Evolutionary conservation across 106 monocot genomes (phyloP).

Genomic region (Cymbidium sinense): DNA sequence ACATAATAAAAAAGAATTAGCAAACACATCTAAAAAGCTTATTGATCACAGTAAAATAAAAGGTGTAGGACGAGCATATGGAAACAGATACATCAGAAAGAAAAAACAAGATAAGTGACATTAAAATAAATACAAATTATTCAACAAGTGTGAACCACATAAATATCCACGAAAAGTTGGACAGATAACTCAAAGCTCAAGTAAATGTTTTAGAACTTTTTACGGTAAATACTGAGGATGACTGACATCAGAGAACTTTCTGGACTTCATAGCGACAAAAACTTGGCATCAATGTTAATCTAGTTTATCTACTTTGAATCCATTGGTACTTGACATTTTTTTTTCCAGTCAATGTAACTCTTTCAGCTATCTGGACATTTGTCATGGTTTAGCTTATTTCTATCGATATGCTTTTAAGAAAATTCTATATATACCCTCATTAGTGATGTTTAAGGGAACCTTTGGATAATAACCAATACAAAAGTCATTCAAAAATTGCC

Average conservation of each 20-base stretch:
- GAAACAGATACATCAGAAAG: background rate
- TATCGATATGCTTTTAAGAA: background rate
- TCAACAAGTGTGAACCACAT: background rate
- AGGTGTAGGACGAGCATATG: background rate
- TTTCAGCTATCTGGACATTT: background rate
- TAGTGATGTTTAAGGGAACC: no score
- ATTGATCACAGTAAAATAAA: background rate
- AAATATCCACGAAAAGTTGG: background rate
- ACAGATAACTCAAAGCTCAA: background rate
- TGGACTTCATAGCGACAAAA: background rate
- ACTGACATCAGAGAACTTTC: no score
- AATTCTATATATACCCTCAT: no score
- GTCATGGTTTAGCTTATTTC: background rate
- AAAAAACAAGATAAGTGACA: background rate
- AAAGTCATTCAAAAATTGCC: background rate
- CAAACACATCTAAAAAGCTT: background rate
- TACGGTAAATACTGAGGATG: no score
- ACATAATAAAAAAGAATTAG: conserved; percentile 4
- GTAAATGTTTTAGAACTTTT: background rate
- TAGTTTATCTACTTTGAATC: background rate
- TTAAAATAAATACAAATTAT: background rate
- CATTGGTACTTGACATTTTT: background rate
- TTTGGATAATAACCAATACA: background rate
- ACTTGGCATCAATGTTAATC: background rate
- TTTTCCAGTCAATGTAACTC: background rate